phyloP scores from a whole-genome alignment of 306 rosid genomes.

The Cyamopsis tetragonoloba region DNA sequence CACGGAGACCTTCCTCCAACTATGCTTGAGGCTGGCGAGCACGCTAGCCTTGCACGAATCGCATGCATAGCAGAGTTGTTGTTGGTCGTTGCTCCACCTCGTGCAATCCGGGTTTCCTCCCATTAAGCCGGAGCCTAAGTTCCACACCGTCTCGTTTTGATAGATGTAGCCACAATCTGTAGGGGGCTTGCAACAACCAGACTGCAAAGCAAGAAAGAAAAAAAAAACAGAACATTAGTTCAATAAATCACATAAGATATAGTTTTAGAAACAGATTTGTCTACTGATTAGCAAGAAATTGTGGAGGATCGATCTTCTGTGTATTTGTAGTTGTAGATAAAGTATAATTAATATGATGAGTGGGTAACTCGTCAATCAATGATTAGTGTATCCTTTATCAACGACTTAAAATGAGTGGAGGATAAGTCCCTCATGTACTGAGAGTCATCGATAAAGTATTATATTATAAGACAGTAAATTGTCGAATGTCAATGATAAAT shows the following conservation, averaged over 20 bases:
- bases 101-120: conserved; percentile 49
- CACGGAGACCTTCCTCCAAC: conserved; percentile 93
- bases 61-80: conserved; percentile 63
- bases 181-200: conserved; percentile 99
- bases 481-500: no score
- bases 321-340: no score
- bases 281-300: no score
- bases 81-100: conserved; percentile 75
- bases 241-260: background rate
- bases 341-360: no score
- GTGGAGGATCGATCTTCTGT: no score
- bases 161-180: conserved; percentile 62
- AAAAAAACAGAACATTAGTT: background rate
- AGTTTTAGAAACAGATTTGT: background rate
- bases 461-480: no score
- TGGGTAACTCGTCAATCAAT: no score
- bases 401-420: no score
- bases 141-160: conserved; percentile 70
- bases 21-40: conserved; percentile 73
- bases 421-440: no score
- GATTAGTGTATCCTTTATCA: no score
- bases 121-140: conserved; percentile 27
- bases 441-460: no score
- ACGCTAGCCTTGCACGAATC: conserved; percentile 91
- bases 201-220: conserved; percentile 47